Conservation (phyloP, 192 early-diverging fungal genomes). For the Entomortierella lignicola region DNA sequence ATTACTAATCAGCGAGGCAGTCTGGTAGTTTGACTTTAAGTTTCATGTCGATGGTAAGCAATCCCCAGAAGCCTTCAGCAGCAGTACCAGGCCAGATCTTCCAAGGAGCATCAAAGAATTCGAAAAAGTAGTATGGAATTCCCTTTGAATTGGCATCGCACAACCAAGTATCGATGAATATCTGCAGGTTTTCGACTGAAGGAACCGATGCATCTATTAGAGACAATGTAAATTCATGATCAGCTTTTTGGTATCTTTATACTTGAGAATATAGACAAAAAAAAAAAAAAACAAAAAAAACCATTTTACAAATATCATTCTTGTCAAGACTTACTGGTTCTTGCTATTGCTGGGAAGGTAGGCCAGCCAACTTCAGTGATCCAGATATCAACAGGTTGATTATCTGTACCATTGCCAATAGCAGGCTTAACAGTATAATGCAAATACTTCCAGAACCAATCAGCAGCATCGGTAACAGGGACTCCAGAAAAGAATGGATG, state of each 20-base stretch:
- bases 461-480: conserved; percentile 38
- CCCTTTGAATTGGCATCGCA: conserved; percentile 55
- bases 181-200: conserved; percentile 52
- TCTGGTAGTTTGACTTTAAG: conserved; percentile 57
- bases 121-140: conserved; percentile 57
- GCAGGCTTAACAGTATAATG: conserved; percentile 24
- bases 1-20: conserved; percentile 18
- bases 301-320: too few relatives aligned
- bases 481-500: conserved; percentile 60
- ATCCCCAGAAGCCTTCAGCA: conserved; percentile 55
- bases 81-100: conserved; percentile 56
- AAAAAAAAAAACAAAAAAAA: conserved; percentile 11
- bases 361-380: conserved; percentile 62
- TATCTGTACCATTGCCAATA: conserved; percentile 5
- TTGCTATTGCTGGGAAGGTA: conserved; percentile 35
- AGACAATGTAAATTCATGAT: neutral
- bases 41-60: conserved; percentile 49
- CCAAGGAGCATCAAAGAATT: conserved; percentile 62
- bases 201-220: conserved; percentile 48
- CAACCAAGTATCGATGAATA: conserved; percentile 55
- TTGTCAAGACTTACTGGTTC: too few relatives aligned
- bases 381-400: conserved; percentile 23
- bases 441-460: conserved; percentile 57
- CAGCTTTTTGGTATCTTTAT: neutral
- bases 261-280: conserved; percentile 7